Evolutionary conservation across 2,329 filamentous ascomycete genomes (phyloP).

Genomic region (Annulohypoxylon truncatum): DNA sequence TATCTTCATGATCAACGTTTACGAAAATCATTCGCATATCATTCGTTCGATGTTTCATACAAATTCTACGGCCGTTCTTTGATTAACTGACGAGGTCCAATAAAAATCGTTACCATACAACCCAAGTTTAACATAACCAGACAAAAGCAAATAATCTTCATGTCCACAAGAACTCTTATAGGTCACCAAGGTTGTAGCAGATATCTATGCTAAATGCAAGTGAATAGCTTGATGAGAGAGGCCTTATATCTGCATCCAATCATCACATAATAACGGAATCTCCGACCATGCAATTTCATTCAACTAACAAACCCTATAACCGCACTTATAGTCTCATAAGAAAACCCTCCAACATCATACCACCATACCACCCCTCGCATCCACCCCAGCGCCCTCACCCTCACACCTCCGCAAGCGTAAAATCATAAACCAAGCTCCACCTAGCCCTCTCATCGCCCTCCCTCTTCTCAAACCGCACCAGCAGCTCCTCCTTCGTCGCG

Average conservation of each 20-base stretch:
- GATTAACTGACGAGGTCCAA: not conserved
- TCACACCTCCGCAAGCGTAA: slow-evolving; percentile 57
- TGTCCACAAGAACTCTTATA: too few species aligned
- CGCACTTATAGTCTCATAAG: too few species aligned
- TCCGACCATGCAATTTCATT: not conserved
- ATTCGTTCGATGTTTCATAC: not conserved
- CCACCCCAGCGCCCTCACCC: too few species aligned
- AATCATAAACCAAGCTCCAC: slow-evolving; percentile 72
- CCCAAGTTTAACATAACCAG: not conserved
- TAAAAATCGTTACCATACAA: not conserved
- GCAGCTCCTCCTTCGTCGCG: slow-evolving; percentile 64
- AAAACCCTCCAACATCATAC: not conserved
- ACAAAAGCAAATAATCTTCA: not conserved
- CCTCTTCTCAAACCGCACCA: slow-evolving; percentile 56
- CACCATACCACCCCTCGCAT: not conserved
- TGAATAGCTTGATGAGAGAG: too few species aligned
- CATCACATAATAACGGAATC: too few species aligned
- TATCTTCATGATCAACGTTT: not conserved
- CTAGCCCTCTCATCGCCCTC: slow-evolving; percentile 58
- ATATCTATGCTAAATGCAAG: too few species aligned
- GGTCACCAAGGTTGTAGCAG: too few species aligned
- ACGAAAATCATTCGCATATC: not conserved
- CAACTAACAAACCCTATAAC: not conserved
- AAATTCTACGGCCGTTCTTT: not conserved
- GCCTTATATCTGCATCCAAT: too few species aligned